Conservation (phyloP, 2,329 filamentous ascomycete species). For the Exophiala calicioides region DNA sequence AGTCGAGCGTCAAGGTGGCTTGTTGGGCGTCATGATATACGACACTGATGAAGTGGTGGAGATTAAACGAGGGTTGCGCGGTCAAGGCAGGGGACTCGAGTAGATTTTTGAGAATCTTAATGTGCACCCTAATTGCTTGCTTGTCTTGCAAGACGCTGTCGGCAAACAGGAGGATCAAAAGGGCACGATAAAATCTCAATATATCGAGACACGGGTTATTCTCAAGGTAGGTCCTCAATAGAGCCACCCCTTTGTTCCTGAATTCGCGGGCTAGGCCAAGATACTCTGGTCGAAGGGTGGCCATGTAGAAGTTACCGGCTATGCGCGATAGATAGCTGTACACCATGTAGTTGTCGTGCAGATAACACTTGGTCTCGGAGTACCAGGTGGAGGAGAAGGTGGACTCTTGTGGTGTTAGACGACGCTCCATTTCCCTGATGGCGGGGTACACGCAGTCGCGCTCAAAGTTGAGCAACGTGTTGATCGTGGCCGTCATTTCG, state of each 20-base stretch:
- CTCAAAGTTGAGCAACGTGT: conserved; percentile 9
- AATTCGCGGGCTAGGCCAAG: conserved; percentile 2
- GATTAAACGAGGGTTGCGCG: conserved; percentile 6
- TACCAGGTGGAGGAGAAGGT: conserved; percentile 9
- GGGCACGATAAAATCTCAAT: conserved; percentile 9
- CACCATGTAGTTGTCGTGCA: conserved; percentile 12
- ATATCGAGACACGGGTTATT: conserved; percentile 2
- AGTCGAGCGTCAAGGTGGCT: conserved; percentile 5
- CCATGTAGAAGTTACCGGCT: conserved; percentile 5
- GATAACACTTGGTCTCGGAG: conserved; percentile 7
- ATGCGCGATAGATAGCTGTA: conserved; percentile 15
- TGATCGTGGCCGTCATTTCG: conserved; percentile 1
- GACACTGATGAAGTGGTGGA: conserved; percentile 8
- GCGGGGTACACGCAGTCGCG: conserved; percentile 9
- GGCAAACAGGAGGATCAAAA: conserved; percentile 11
- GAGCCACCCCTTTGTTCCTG: conserved; percentile 1
- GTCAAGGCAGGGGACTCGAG: conserved; percentile 3
- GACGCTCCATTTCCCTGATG: conserved; percentile 6
- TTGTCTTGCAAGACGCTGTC: conserved; percentile 8
- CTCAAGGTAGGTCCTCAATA: conserved; percentile 7
- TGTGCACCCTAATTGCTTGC: conserved; percentile 1
- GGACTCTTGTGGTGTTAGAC: not conserved
- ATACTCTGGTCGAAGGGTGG: conserved; percentile 3
- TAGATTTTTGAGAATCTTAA: conserved; percentile 7
- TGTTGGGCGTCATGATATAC: conserved; percentile 11